Evolutionary conservation across 176 grass and related monocot genomes (phyloP).

Genomic region (Avena sativa): DNA sequence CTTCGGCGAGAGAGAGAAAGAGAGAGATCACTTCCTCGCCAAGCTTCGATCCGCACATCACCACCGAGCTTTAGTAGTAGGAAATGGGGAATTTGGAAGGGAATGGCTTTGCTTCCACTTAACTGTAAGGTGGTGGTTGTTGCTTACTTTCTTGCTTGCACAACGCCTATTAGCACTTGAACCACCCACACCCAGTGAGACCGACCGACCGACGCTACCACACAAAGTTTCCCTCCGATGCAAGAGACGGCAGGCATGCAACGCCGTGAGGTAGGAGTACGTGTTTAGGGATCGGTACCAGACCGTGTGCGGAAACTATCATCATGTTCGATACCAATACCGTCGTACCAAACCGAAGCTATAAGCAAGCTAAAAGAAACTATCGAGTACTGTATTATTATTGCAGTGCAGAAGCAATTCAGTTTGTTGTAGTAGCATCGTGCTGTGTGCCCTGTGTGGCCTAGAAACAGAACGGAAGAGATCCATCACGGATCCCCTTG

Average conservation of each 20-base stretch:
- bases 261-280: not conserved
- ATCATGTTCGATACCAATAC: not conserved
- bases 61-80: not conserved
- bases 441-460: not conserved
- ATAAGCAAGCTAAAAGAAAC: not conserved
- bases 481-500: not conserved
- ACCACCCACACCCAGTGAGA: constrained; percentile 7
- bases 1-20: not conserved
- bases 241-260: constrained; percentile 28
- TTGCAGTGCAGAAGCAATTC: not conserved
- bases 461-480: not conserved
- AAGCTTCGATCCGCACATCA: constrained; percentile 30
- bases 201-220: not conserved
- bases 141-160: constrained; percentile 29
- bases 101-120: constrained; percentile 44
- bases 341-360: not conserved
- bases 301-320: not conserved
- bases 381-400: not conserved
- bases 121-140: constrained; percentile 39
- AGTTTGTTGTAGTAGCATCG: not conserved
- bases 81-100: not conserved
- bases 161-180: constrained; percentile 41
- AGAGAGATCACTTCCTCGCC: constrained; percentile 38
- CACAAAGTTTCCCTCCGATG: not conserved
- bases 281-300: not conserved